Evolutionary conservation across 495 filamentous ascomycete species (phyloP), one percentile per base, ranked within the genome.

Genomic region (Hyaloscypha bicolor): DNA sequence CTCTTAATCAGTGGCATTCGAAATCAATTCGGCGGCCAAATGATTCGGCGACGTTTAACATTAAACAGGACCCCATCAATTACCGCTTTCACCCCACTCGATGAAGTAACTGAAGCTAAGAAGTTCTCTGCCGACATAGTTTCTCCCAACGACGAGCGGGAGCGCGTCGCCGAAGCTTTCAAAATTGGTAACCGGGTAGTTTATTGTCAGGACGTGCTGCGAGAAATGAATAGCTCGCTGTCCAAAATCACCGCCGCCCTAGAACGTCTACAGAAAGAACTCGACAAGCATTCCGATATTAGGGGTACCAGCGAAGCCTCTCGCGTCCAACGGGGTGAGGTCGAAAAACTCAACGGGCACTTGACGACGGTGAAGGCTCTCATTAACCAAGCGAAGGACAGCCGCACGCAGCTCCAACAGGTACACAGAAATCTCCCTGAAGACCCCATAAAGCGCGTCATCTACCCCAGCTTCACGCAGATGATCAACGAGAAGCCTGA

Each of bases 131-230:
- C 56, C 6, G 56, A 37, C 19, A 60, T 60, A 6, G 29, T 37
- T 6, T 33, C n/a, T 60, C 30, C 56, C 22, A 21, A 21, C n/a
- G 56, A 19, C 29, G 56, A 37, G 33, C n/a, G 12, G 2, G 33
- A 60, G 30, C 29, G 33, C 19, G 14, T 33, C n/a, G 56, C 56
- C 29, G 30, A 60, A 60, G 56, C 56, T n/a, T 60, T 33, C 32
- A 60, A 60, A 19, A 37, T 60, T 30, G 33, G 33, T 19, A 37
- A 60, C 31, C 56, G 56, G n/a, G 56, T 60, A 5, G 56, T 60
- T 3, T 60, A 37, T 9, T 6, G 5, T 6, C 30, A 60, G 5
- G 56, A 60, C 33, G 5, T 60, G 9, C n/a, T 60, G 9, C 56
- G 56, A 12, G 33, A 21, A 31, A 60, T 60, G 56, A 60, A 60